Evolutionary conservation across 2,329 filamentous ascomycete genomes (phyloP), one percentile per base, ranked within the genome.

Genomic region (Hypoxylon sp.): DNA sequence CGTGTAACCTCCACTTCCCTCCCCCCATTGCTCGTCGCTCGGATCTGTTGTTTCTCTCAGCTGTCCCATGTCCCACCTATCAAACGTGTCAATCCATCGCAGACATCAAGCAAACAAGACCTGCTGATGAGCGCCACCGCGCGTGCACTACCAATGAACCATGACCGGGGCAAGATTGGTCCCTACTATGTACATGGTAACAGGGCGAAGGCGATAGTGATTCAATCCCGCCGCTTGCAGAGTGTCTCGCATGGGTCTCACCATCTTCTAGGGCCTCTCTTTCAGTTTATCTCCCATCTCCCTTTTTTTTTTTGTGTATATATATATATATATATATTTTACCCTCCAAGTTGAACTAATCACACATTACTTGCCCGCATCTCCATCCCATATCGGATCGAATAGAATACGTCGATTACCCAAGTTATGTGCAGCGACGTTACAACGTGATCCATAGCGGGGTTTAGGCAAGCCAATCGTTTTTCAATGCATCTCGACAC

Each of bases 401-500:
- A 28, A 49, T 49, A n/a, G n/a, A n/a, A n/a, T n/a, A n/a, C n/a
- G n/a, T n/a, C n/a, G n/a, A n/a, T n/a, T n/a, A 26, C 22, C 22
- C 26, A 39, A 20, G 44, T 30, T 52, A 52, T 53, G 51, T 56
- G 20, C 50, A 32, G 24, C 49, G 32, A 28, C 32, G 26, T 17
- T 49, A 7, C 64, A 62, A 30, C 39, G 58, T 39, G 59, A 68
- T n/a, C 55, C 64, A 54, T 30, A 68, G 72, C 26, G 71, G 61
- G 44, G 59, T 65, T 46, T 71, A 56, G 37, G 39, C 24, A 56
- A 62, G 30, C 50, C 46, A 61, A 56, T 56, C 47, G 30, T 56
- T 41, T 28, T 56, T 44, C 32, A 28, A 69, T 74, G 72, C 71
- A 74, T 57, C 70, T 70, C 49, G 67, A 68, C 48, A 74, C 73